Conservation (phyloP, 192 early-diverging fungal species). For the Podila verticillata region DNA sequence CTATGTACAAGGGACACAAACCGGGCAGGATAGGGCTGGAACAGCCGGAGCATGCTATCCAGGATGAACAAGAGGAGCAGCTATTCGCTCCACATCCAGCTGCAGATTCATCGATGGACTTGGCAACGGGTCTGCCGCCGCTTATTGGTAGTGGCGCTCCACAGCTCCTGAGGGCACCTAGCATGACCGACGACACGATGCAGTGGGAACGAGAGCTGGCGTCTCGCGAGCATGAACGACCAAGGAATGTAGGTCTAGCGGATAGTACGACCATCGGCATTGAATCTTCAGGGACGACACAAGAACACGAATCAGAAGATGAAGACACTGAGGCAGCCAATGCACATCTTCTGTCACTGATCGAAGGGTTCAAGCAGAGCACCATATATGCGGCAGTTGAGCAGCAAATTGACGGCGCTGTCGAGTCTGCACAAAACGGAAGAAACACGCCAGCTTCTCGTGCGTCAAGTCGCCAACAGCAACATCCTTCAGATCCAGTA, state of each 20-base stretch:
- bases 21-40: constrained; percentile 1
- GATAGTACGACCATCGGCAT: constrained; percentile 31
- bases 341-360: constrained; percentile 44
- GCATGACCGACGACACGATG: constrained; percentile 35
- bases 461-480: constrained; percentile 6
- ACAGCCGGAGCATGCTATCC: constrained; percentile 5
- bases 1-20: constrained; percentile 63
- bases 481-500: background rate
- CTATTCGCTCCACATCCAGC: constrained; percentile 7
- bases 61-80: constrained; percentile 30
- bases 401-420: constrained; percentile 22
- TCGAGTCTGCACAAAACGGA: constrained; percentile 11
- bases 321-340: constrained; percentile 16
- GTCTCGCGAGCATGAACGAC: constrained; percentile 12
- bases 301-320: background rate
- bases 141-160: constrained; percentile 15
- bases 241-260: background rate
- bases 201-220: constrained; percentile 32
- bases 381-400: constrained; percentile 20
- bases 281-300: constrained; percentile 6
- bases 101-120: background rate
- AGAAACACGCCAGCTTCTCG: background rate
- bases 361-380: constrained; percentile 49
- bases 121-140: background rate
- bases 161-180: constrained; percentile 7